Evolutionary conservation across 331 rosid species (phyloP), one percentile per base, ranked within the genome.

Genomic region (Cucumis variabilis): DNA sequence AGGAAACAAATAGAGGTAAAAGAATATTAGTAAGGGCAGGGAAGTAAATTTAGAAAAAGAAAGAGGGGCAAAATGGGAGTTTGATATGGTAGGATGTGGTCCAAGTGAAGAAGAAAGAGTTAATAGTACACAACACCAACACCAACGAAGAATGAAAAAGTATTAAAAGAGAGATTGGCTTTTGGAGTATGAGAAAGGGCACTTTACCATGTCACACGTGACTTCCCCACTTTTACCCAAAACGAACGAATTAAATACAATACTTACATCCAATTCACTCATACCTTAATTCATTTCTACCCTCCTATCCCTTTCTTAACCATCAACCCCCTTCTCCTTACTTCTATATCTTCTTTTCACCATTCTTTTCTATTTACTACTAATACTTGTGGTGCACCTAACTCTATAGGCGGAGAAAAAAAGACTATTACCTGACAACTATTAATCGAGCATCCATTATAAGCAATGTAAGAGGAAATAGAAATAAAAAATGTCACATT

Each of bases 171-270:
- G 13, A 51, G 17, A 9, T 79, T 37, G 84, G 24, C 84, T 79
- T 79, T 53, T 79, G 10, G 48, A 79, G 84, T 27, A 25, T 1
- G 46, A 79, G 84, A 79, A 79, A n/a, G 3, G 84, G 19, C 84
- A 19, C 68, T 15, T 27, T 25, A 79, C 1, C n/a, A 25, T 53
- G 5, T 0, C 0, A 16, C 84, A 79, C 84, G 84, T 79, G 84
- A 79, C 84, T 53, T 79, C 3, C 84, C 37, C 37, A 33, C 37
- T 5, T 33, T 33, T n/a, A 51, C 25, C n/a, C n/a, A n/a, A n/a
- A n/a, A n/a, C n/a, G n/a, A n/a, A n/a, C n/a, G n/a, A n/a, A n/a
- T n/a, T n/a, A n/a, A n/a, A n/a, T n/a, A n/a, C n/a, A n/a, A n/a
- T n/a, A n/a, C n/a, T 14, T 2, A 17, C 66, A 15, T 13, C 14